Base-by-base conservation (phyloP, 441 rosid genomes). In the Mallotus repandus region DNA sequence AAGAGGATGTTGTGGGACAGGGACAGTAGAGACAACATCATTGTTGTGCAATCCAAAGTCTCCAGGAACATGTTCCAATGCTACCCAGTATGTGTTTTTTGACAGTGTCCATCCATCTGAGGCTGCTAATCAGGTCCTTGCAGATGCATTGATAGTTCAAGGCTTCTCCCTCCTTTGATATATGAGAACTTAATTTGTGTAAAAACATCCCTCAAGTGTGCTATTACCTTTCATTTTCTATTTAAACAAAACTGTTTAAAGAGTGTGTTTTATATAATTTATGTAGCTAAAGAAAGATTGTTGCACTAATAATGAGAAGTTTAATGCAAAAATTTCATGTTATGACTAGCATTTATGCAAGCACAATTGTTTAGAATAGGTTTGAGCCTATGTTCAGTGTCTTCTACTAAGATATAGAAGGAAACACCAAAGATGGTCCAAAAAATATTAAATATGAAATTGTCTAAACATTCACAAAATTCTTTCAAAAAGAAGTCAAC, bases 1-100 rank as follows among this genome's bases (percentile, higher is more conserved):
- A 41, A 93, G 80, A 78, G 97, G 95, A n/a, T 96, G 98, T 70
- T 93, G 99, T 70, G 97, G 97, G 72, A 89, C 98, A 43, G 97
- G 99, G 68, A 84, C 82, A 4, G 78, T 88, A 0, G 98, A 91
- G 85, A 88, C 91, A 43, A 91, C 98, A 1, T 50, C 72, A 32
- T 69, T 93, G 62, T 78, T 93, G 83, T 96, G 99, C 88, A 91
- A 96, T 77, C 84, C 89, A 3, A 82, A 81, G 60, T 78, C 97
- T 1, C 72, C 55, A 3, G 97, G 99, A 72, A 90, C 98, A 59
- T 96, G 99, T 58, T 14, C 97, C 7, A 90, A 90, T 81, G 98
- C 98, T 41, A 80, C 88, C 19, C 90, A 90, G 78, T 91, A 87
- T 74, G 95, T 96, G 81, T 96, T 96, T 73, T 96, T 92, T 88